phyloP scores from a whole-genome alignment of 331 rosid genomes.

The Pyrus hybrid region DNA sequence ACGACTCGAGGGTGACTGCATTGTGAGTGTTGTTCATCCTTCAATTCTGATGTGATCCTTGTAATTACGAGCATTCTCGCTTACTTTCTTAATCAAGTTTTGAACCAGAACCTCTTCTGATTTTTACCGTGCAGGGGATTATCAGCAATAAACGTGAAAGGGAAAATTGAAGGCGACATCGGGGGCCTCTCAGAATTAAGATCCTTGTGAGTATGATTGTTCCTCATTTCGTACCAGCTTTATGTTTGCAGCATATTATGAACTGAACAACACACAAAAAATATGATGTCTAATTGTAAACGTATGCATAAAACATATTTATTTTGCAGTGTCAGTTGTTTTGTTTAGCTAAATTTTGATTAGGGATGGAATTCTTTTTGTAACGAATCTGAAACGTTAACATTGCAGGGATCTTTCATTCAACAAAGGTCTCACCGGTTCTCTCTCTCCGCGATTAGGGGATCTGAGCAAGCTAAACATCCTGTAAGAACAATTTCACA shows the following conservation, averaged over 20 bases:
- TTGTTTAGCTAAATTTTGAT: constrained; percentile 8
- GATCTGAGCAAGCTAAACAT: constrained; percentile 48
- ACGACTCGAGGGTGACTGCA: constrained; percentile 64
- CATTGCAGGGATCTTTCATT: constrained; percentile 71
- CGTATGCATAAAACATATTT: not conserved
- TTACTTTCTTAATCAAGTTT: not conserved
- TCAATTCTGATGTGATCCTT: not conserved
- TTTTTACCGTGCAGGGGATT: constrained; percentile 39
- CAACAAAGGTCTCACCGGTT: constrained; percentile 56
- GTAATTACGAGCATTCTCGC: not conserved
- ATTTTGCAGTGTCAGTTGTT: not conserved
- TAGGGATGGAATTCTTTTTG: not conserved
- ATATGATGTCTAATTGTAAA: too few species aligned
- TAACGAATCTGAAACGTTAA: constrained; percentile 8
- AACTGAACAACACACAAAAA: not conserved
- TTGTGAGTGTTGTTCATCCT: constrained; percentile 34
- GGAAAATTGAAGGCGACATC: constrained; percentile 58
- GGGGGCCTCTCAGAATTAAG: constrained; percentile 62
- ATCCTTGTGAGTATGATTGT: constrained; percentile 58
- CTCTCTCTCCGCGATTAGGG: too few species aligned
- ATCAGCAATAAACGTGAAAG: constrained; percentile 74
- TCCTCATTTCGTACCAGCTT: not conserved
- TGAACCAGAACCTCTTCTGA: not conserved
- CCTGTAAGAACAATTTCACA: constrained; percentile 45
- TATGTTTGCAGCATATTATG: not conserved